These are phyloP conservation scores for Dactylellina parvicollis DNA, from an alignment of 2,329 filamentous ascomycete genomes.

Conservation along the genomic window DNA sequence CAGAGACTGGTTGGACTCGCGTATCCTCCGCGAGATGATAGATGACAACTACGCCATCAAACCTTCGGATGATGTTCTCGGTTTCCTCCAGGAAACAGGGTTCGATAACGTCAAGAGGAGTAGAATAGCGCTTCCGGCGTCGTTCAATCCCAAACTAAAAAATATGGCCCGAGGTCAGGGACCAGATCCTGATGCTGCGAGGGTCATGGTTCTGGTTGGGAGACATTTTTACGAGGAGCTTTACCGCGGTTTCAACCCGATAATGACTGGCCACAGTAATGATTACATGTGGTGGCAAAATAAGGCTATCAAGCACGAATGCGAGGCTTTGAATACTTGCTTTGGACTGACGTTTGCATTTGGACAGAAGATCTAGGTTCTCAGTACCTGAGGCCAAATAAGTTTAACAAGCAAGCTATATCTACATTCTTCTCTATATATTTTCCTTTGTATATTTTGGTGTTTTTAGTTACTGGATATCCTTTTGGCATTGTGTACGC, in stretches of 20 bases:
- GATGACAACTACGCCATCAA: constrained; percentile 49
- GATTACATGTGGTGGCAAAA: constrained; percentile 53
- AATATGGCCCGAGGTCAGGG: constrained; percentile 40
- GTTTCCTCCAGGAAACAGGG: constrained; percentile 50
- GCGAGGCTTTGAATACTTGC: constrained; percentile 48
- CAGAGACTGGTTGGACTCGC: constrained; percentile 47
- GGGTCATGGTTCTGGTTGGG: constrained; percentile 53
- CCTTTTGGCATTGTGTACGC: constrained; percentile 20
- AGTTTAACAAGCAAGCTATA: neutral
- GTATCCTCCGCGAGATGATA: constrained; percentile 51
- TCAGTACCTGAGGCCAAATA: neutral
- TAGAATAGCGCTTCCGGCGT: constrained; percentile 52
- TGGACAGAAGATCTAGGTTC: constrained; percentile 49
- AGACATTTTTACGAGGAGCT: constrained; percentile 54
- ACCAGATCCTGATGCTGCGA: constrained; percentile 51
- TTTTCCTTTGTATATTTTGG: neutral
- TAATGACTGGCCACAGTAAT: constrained; percentile 20
- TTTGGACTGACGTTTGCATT: constrained; percentile 54
- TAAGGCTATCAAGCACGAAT: constrained; percentile 52
- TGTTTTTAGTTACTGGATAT: constrained; percentile 25
- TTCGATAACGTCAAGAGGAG: constrained; percentile 54
- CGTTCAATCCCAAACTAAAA: constrained; percentile 48
- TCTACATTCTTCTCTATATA: constrained; percentile 1
- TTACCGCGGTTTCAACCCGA: constrained; percentile 47
- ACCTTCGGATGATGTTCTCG: constrained; percentile 48